Evolutionary conservation across 192 early-diverging fungal species (phyloP).

Genomic region (Backusella tarrabulga): DNA sequence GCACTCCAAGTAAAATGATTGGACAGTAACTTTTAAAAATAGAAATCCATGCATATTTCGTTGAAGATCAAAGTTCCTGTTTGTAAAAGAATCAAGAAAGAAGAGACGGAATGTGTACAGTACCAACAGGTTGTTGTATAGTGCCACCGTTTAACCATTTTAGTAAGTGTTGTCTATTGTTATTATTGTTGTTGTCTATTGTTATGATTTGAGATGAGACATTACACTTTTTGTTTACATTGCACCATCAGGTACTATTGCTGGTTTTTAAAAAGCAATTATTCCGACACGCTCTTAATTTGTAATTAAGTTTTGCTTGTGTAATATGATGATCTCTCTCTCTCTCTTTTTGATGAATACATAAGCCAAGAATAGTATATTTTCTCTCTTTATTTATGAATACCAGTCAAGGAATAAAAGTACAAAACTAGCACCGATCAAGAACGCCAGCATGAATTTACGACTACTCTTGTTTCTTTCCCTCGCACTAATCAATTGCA

Average conservation of each 20-base stretch:
- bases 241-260: neutral
- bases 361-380: too few species aligned
- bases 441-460: conserved; percentile 72
- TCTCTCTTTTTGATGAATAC: neutral
- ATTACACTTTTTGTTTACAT: too few species aligned
- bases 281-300: neutral
- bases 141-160: too few species aligned
- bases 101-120: too few species aligned
- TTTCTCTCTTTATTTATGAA: conserved; percentile 11
- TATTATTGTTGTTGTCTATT: too few species aligned
- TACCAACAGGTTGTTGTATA: too few species aligned
- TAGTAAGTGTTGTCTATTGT: too few species aligned
- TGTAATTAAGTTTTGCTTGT: neutral
- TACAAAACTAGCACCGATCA: conserved; percentile 70
- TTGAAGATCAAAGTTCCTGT: too few species aligned
- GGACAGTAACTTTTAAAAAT: neutral
- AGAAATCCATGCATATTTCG: neutral
- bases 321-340: neutral
- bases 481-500: conserved; percentile 59
- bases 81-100: too few species aligned
- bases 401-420: conserved; percentile 81
- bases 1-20: neutral
- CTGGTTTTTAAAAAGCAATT: neutral
- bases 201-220: too few species aligned
- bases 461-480: conserved; percentile 63